Percentiles rank a stretch among this genome's conserved stretches.
Evolutionary conservation across 2,329 filamentous ascomycete genomes (phyloP).

Genomic region (Capronia epimyces): DNA sequence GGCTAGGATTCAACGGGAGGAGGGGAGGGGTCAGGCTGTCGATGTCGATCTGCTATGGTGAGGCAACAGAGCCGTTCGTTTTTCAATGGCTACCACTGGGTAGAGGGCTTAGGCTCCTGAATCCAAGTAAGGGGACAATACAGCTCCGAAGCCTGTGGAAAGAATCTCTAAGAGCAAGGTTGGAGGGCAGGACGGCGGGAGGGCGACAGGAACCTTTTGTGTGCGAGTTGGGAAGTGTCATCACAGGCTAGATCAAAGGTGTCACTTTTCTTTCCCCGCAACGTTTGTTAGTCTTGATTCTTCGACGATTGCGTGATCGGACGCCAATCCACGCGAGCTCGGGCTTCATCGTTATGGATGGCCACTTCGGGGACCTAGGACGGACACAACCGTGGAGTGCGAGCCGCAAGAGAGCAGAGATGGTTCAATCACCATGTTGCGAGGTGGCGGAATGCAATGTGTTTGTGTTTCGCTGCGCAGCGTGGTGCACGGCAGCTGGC

Average conservation of each 20-base stretch:
- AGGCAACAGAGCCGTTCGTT: background rate
- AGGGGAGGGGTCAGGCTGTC: background rate
- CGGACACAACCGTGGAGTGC: no score
- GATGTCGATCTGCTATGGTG: no score
- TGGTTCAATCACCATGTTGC: no score
- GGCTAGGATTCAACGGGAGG: background rate
- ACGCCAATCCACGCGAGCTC: slow-evolving; percentile 1
- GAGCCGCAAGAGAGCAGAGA: no score
- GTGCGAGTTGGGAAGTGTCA: background rate
- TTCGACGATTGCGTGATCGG: slow-evolving; percentile 14
- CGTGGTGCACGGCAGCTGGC: no score
- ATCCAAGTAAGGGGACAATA: background rate
- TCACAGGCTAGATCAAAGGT: background rate
- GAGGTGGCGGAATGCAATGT: no score
- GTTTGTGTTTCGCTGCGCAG: no score
- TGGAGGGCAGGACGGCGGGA: background rate
- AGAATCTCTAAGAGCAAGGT: background rate
- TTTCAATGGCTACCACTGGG: no score
- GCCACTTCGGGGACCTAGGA: background rate
- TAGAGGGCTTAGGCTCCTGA: background rate
- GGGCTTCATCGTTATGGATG: background rate
- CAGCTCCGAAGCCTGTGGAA: background rate
- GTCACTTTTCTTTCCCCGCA: slow-evolving; percentile 12
- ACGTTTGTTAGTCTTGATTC: background rate
- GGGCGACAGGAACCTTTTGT: background rate